Evolutionary conservation across 75 land plant genomes (phyloP), one percentile per base, ranked within the genome.

Genomic region (Pinus tabuliformis): DNA sequence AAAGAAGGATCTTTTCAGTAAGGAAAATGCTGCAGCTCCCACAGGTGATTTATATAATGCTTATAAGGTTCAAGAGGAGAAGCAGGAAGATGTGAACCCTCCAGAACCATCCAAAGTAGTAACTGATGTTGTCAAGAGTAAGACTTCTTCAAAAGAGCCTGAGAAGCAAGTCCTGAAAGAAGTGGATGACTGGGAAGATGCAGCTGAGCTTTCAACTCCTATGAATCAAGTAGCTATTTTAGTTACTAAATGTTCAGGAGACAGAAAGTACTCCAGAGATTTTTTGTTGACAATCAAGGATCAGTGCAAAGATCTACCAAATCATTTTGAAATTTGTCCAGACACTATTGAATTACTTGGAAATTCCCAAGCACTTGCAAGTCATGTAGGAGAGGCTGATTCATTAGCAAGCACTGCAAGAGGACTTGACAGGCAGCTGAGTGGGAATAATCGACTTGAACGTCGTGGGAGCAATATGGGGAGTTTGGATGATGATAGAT

Each of bases 131-230:
- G 75, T 57, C 49, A 30, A 57, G 21, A 77, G 75, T 54, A 68
- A 18, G 13, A 42, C 22, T 39, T 39, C 71, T 18, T 20, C n/a
- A 45, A 68, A 68, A n/a, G 71, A 68, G 49, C 37, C 71, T 68
- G 20, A 68, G 52, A n/a, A 68, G 49, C 70, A 76, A 17, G 72
- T 59, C 36, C 88, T 88, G 54, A 83, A 78, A 58, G 97, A 97
- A 75, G 59, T 90, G 37, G 99, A 97, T 81, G 91, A 97, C 73
- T 97, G 98, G 99, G 99, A 97, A 83, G 98, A 94, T 86, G 98
- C 95, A 52, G 97, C 91, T 52, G 98, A 94, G 56, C 86, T 92
- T 17, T 83, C 93, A 24, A 85, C 91, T 52, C 90, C 98, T n/a
- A 8, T 68, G 24, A 3, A 68, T 42, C 71, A 68, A 20, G 71